phyloP scores from a whole-genome alignment of 2,329 filamentous ascomycete genomes.

The Penicillium sp. region DNA sequence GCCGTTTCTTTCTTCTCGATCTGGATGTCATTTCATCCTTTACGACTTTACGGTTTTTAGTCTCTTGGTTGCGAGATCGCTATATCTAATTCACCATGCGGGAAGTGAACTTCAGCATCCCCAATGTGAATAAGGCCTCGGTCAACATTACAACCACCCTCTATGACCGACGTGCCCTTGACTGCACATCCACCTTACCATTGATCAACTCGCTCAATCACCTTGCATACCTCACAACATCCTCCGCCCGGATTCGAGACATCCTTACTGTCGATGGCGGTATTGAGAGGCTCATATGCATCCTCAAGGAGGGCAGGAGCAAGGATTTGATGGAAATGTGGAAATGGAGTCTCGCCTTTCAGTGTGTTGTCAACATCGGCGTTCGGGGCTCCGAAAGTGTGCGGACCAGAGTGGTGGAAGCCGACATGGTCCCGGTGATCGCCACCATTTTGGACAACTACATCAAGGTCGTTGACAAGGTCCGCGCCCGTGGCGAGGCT shows the following conservation, averaged over 20 bases:
- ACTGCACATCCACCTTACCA: slow-evolving; percentile 95
- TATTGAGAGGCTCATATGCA: slow-evolving; percentile 92
- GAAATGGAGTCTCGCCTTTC: slow-evolving; percentile 99
- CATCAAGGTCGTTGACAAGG: slow-evolving; percentile 90
- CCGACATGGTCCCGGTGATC: slow-evolving; percentile 98
- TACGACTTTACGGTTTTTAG: slow-evolving; percentile 2
- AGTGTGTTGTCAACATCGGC: slow-evolving; percentile 98
- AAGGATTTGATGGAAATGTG: slow-evolving; percentile 99
- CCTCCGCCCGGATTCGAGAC: slow-evolving; percentile 92
- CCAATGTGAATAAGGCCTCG: slow-evolving; percentile 98
- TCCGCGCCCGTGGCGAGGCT: slow-evolving; percentile 75
- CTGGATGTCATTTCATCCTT: slow-evolving; percentile 7
- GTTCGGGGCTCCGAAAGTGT: slow-evolving; percentile 92
- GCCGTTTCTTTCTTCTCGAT: slow-evolving; percentile 4
- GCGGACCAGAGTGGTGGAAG: slow-evolving; percentile 90
- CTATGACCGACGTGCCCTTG: slow-evolving; percentile 93
- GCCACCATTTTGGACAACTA: slow-evolving; percentile 98
- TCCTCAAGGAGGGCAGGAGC: slow-evolving; percentile 93
- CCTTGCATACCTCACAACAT: slow-evolving; percentile 95
- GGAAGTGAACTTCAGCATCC: slow-evolving; percentile 99
- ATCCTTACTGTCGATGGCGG: slow-evolving; percentile 98
- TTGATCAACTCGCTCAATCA: slow-evolving; percentile 99
- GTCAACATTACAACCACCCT: slow-evolving; percentile 97
- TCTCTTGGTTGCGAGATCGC: neutral
- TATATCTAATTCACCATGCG: slow-evolving; percentile 64